These are phyloP conservation scores for Fraxinus quadrangulata DNA, from an alignment of 257 asterid species.

Conservation along the genomic window DNA sequence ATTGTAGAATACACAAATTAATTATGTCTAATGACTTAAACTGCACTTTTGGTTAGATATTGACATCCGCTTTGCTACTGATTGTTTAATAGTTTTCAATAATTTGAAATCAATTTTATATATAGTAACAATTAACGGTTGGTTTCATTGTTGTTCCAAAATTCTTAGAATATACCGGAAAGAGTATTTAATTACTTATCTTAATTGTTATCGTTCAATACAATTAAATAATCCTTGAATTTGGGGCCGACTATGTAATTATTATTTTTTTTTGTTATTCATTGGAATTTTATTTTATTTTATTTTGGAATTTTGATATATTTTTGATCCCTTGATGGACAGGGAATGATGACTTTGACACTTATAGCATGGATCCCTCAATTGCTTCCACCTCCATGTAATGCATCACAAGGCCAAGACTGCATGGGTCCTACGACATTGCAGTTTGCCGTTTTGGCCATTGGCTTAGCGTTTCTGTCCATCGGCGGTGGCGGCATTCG, in stretches of 20 bases:
- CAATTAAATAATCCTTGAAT: not conserved
- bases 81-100: not conserved
- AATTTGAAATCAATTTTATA: not conserved
- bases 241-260: not conserved
- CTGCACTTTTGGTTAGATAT: not conserved
- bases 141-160: not conserved
- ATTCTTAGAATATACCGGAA: not conserved
- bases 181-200: not conserved
- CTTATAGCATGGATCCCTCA: constrained; percentile 60
- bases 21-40: not conserved
- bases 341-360: constrained; percentile 90
- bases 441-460: constrained; percentile 51
- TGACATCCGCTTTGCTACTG: not conserved
- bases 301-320: not conserved
- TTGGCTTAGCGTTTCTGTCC: constrained; percentile 50
- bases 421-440: constrained; percentile 59
- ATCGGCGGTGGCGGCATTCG: constrained; percentile 82
- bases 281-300: not conserved
- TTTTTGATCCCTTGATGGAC: constrained; percentile 17
- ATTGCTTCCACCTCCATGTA: constrained; percentile 76
- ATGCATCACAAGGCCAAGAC: constrained; percentile 24
- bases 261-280: no score
- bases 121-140: not conserved
- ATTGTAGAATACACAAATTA: not conserved
- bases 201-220: not conserved